Conservation (phyloP, 805 yeast genomes). For the Candida stauntonica region DNA sequence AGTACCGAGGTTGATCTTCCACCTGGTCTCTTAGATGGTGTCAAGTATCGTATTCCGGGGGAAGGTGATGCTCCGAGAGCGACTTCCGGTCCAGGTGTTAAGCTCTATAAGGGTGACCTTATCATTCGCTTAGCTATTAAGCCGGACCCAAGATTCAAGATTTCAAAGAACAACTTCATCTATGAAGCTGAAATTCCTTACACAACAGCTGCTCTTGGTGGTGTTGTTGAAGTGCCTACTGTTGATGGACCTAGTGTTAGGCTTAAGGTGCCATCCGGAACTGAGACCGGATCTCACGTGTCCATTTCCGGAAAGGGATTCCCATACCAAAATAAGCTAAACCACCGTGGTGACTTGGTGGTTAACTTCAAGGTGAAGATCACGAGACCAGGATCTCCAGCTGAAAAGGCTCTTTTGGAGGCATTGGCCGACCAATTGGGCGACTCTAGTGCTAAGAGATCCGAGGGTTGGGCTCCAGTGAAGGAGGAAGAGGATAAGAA, state of each 20-base stretch:
- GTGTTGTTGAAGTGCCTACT: slow-evolving; percentile 86
- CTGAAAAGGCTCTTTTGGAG: slow-evolving; percentile 85
- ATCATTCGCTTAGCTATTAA: slow-evolving; percentile 74
- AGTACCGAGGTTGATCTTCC: slow-evolving; percentile 83
- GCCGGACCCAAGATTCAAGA: slow-evolving; percentile 65
- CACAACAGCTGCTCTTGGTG: slow-evolving; percentile 97
- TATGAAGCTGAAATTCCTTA: slow-evolving; percentile 68
- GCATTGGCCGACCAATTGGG: slow-evolving; percentile 89
- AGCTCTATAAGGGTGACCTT: slow-evolving; percentile 79
- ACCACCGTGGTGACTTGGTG: slow-evolving; percentile 74
- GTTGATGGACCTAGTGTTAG: slow-evolving; percentile 74
- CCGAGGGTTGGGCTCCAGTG: slow-evolving; percentile 25
- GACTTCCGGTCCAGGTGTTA: slow-evolving; percentile 66
- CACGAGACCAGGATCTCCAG: slow-evolving; percentile 70
- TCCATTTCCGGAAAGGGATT: slow-evolving; percentile 86
- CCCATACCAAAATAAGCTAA: slow-evolving; percentile 52
- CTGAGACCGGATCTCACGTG: slow-evolving; percentile 69
- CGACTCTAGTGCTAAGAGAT: slow-evolving; percentile 73
- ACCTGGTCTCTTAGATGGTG: slow-evolving; percentile 82
- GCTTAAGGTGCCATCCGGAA: slow-evolving; percentile 78
- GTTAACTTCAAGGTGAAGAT: slow-evolving; percentile 70
- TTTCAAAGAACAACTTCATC: slow-evolving; percentile 64
- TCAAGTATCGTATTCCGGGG: slow-evolving; percentile 75
- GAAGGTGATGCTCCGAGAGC: slow-evolving; percentile 89
- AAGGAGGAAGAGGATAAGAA: neutral